Base-by-base conservation (phyloP, 345 rosid genomes). In the Melaleuca quinquenervia region DNA sequence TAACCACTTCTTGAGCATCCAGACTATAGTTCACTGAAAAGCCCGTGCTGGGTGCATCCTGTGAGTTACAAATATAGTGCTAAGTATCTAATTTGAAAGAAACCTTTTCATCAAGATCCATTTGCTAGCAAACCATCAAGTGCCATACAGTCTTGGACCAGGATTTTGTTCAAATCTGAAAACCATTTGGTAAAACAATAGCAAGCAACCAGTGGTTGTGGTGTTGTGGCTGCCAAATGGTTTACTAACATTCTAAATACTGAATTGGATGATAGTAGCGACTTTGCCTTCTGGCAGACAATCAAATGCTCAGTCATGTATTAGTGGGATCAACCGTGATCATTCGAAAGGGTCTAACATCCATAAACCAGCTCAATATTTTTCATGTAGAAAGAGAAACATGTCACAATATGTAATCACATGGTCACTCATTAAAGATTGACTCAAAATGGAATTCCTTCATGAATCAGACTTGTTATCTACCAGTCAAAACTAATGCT, bases 1-100 rank as follows among this genome's bases (percentile, higher is more conserved):
- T 90, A 83, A 96, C 86, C 52, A 90, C 87, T 89, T 91, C 92
- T 86, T 86, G 92, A 89, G 92, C 88, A 83, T 90, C 90, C 49
- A 83, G 52, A 84, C 86, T 83, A 84, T 58, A 87, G 83, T 88
- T 90, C 82, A 89, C 50, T 64, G 80, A 41, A 83, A 88, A 56
- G 50, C 85, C 95, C 44, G 55, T 87, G 78, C 53, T 62, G 44
- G 84, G 83, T 52, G 58, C 85, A 84, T 90, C 94, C 99, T 96
- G 94, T 89, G 86, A 75, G 82, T 85, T 85, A 75, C 85, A 85
- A 86, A 26, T 48, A 84, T 74, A 50, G 52, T 16, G 15, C 15
- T 21, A 29, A 44, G 10, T 41, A 84, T 27, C 26, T 48, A 22
- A n/a, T 5, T 26, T 45, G 44, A 70, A 49, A 54, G 52, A 74